Percentiles rank a stretch among this genome's conserved stretches.
Conservation (phyloP, 78 protist species). For the Dictyostelium purpureum region DNA sequence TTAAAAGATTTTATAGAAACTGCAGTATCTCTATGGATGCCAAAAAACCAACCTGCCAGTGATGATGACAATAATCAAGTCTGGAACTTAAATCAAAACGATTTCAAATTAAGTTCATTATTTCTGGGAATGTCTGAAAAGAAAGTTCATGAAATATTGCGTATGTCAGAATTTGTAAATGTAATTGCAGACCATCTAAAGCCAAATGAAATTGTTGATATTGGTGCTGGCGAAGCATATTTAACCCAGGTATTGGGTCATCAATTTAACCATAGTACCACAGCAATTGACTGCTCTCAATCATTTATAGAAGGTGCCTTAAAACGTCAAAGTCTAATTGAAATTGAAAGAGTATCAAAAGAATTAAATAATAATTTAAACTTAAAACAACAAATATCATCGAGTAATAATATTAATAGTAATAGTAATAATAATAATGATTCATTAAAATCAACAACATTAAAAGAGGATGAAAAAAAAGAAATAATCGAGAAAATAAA, state of each 20-base stretch:
- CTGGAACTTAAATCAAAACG: background rate
- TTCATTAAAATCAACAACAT: background rate
- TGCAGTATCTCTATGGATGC: constrained; percentile 29
- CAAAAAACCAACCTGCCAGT: background rate
- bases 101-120: background rate
- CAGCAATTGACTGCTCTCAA: constrained; percentile 55
- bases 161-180: constrained; percentile 47
- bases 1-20: constrained; percentile 14
- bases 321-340: constrained; percentile 29
- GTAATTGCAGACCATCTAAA: background rate
- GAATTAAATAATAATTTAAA: background rate
- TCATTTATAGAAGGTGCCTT: constrained; percentile 46
- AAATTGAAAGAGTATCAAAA: constrained; percentile 22
- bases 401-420: background rate
- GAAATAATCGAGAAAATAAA: background rate
- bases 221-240: constrained; percentile 62
- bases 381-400: background rate
- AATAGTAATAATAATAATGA: background rate
- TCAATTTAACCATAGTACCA: constrained; percentile 27
- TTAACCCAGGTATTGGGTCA: constrained; percentile 49
- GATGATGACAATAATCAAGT: background rate
- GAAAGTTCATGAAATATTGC: constrained; percentile 40
- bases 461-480: background rate
- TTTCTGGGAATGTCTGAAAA: constrained; percentile 35
- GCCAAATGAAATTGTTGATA: constrained; percentile 35